A percentile compares a stretch with the other conserved stretches of the same genome.
Evolutionary conservation across 1,284 basidiomycete species (phyloP).

Genomic region (Phaffia rhodozyma): DNA sequence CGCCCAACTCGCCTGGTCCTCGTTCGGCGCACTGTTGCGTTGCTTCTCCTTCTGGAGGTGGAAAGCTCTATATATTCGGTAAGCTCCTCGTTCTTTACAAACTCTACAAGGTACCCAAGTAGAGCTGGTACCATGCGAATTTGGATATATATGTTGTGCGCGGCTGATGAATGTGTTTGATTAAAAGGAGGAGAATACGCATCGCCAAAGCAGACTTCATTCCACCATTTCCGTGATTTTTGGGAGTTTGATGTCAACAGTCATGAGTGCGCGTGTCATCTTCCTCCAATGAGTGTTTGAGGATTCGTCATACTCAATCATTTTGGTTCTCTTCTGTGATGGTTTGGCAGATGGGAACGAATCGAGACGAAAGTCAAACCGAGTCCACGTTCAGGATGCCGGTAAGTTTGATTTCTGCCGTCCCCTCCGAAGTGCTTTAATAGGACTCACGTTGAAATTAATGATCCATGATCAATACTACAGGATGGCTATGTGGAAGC

Average conservation of each 20-base stretch:
- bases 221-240: constrained; percentile 84
- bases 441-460: neutral
- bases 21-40: constrained; percentile 72
- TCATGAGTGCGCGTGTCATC: neutral
- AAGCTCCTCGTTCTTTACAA: constrained; percentile 14
- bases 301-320: neutral
- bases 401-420: constrained; percentile 38
- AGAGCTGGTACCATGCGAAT: neutral
- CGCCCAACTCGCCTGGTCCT: constrained; percentile 68
- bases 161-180: neutral
- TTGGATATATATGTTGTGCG: no score
- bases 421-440: neutral
- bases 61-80: constrained; percentile 77
- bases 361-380: constrained; percentile 78
- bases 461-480: neutral
- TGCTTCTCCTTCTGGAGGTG: constrained; percentile 57
- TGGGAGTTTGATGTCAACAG: constrained; percentile 41
- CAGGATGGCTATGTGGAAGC: constrained; percentile 85
- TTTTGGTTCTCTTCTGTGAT: constrained; percentile 23
- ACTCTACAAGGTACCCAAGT: neutral
- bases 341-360: constrained; percentile 64
- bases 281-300: neutral
- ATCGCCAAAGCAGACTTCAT: constrained; percentile 69
- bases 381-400: constrained; percentile 69
- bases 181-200: constrained; percentile 67